These are phyloP conservation scores for Colletotrichum australisinense DNA, from an alignment of 2,329 filamentous ascomycete genomes.

Conservation along the genomic window DNA sequence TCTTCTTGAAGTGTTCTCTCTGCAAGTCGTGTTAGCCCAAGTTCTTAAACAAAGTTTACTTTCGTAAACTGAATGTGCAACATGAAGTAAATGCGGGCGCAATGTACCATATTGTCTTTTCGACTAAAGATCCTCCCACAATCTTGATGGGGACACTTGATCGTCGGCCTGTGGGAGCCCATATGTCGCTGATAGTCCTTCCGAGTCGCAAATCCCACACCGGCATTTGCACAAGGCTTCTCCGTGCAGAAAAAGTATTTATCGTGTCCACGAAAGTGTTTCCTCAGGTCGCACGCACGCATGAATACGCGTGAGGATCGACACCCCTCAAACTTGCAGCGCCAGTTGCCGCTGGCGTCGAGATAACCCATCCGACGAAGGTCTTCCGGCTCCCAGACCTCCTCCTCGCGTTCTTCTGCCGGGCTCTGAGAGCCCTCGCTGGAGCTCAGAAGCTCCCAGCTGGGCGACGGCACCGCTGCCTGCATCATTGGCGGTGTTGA, in stretches of 20 bases:
- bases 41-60: neutral
- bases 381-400: slow-evolving; percentile 17
- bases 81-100: no score
- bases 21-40: neutral
- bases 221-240: slow-evolving; percentile 6
- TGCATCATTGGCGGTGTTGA: neutral
- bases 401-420: slow-evolving; percentile 8
- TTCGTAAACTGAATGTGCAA: neutral
- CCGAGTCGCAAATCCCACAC: slow-evolving; percentile 15
- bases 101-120: slow-evolving; percentile 18
- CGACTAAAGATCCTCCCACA: slow-evolving; percentile 22
- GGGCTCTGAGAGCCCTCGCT: slow-evolving; percentile 7
- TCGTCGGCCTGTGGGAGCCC: slow-evolving; percentile 19
- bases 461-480: neutral
- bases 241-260: slow-evolving; percentile 28
- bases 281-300: slow-evolving; percentile 23
- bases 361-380: slow-evolving; percentile 26
- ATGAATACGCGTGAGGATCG: slow-evolving; percentile 7
- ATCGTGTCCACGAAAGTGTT: slow-evolving; percentile 21
- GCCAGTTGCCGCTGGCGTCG: slow-evolving; percentile 20
- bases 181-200: slow-evolving; percentile 26
- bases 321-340: slow-evolving; percentile 11
- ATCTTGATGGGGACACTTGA: slow-evolving; percentile 14
- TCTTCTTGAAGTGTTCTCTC: slow-evolving; percentile 27
- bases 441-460: neutral